Conservation (phyloP, 2,329 filamentous ascomycete genomes). For the Botrytis hyacinthi region DNA sequence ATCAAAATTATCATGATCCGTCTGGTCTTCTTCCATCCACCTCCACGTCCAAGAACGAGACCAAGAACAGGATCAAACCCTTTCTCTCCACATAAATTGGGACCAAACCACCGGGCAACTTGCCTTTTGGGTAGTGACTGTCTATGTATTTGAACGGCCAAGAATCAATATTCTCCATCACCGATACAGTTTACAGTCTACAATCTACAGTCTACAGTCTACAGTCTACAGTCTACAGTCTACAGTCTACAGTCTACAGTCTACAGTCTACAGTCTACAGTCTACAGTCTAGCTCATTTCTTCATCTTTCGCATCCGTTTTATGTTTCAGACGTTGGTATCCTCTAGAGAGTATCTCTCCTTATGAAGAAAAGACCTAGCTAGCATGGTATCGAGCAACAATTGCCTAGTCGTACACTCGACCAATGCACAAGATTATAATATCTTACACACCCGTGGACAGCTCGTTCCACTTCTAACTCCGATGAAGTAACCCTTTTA, state of each 20-base stretch:
- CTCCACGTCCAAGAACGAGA: too few species aligned
- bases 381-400: too few species aligned
- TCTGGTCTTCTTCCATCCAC: neutral
- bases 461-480: neutral
- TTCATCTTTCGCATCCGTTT: neutral
- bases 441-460: neutral
- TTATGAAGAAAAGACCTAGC: too few species aligned
- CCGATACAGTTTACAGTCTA: too few species aligned
- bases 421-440: neutral
- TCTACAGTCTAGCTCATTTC: too few species aligned
- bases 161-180: neutral
- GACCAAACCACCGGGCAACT: neutral
- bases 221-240: too few species aligned
- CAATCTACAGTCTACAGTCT: too few species aligned
- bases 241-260: too few species aligned
- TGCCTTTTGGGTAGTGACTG: neutral
- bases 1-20: neutral
- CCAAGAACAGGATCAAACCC: neutral
- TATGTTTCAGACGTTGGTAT: neutral
- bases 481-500: too few species aligned
- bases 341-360: too few species aligned
- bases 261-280: too few species aligned
- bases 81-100: neutral
- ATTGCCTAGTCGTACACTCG: neutral
- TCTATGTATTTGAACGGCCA: neutral